Percentiles rank a stretch among this genome's conserved stretches.
Evolutionary conservation across 116 monocot species (phyloP).

Genomic region (Trichopus zeylanicus): DNA sequence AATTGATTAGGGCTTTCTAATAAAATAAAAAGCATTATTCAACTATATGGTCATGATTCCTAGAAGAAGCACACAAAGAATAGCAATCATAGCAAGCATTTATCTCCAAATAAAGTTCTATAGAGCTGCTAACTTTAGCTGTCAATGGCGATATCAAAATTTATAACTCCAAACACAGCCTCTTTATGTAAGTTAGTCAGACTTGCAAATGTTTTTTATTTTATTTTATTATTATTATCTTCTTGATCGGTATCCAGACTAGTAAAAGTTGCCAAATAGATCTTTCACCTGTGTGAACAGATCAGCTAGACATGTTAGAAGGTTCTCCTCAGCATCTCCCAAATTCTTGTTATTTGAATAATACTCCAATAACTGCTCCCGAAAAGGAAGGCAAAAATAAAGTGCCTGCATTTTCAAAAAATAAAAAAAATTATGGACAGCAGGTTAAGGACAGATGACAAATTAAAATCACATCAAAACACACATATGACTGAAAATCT

Average conservation of each 20-base stretch:
- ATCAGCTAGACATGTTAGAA: constrained; percentile 91
- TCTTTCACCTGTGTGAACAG: constrained; percentile 78
- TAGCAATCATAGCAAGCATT: neutral
- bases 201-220: too few relatives aligned
- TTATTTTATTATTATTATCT: too few relatives aligned
- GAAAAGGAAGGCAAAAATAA: constrained; percentile 85
- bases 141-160: neutral
- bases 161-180: too few relatives aligned
- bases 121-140: neutral
- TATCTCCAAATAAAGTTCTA: neutral
- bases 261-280: neutral
- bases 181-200: too few relatives aligned
- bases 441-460: neutral
- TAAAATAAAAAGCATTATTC: too few relatives aligned
- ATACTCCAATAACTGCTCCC: constrained; percentile 79
- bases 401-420: constrained; percentile 51
- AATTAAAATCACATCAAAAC: neutral
- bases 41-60: too few relatives aligned
- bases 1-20: too few relatives aligned
- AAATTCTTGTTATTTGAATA: constrained; percentile 68
- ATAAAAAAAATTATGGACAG: constrained; percentile 2
- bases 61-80: neutral
- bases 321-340: constrained; percentile 65
- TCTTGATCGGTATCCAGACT: neutral
- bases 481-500: neutral